Evolutionary conservation across 2,329 filamentous ascomycete genomes (phyloP).

Genomic region (Nectriaceae sp.): DNA sequence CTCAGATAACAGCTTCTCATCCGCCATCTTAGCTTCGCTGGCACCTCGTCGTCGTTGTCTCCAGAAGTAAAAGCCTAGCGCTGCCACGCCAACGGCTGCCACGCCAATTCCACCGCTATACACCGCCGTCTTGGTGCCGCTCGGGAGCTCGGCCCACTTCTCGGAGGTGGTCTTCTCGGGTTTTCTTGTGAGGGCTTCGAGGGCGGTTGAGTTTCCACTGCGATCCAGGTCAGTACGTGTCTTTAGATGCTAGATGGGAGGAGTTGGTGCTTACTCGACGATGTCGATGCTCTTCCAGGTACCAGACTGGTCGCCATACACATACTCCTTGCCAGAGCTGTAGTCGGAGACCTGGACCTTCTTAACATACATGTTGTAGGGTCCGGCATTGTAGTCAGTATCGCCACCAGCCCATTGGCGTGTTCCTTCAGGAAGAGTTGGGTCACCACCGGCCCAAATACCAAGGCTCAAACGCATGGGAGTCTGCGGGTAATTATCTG

Average conservation of each 20-base stretch:
- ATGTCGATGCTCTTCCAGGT: conserved; percentile 65
- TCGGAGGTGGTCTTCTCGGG: conserved; percentile 48
- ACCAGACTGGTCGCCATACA: conserved; percentile 63
- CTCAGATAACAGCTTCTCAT: conserved; percentile 49
- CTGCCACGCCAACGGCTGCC: conserved; percentile 43
- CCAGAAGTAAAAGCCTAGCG: conserved; percentile 54
- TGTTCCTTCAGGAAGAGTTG: conserved; percentile 54
- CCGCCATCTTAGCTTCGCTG: conserved; percentile 50
- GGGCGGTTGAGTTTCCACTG: conserved; percentile 60
- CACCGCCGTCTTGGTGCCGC: conserved; percentile 52
- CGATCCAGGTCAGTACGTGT: conserved; percentile 9
- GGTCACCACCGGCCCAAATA: conserved; percentile 66
- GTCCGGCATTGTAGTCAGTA: conserved; percentile 66
- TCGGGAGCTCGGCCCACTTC: conserved; percentile 56
- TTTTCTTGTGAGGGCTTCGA: conserved; percentile 42
- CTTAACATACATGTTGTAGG: conserved; percentile 76
- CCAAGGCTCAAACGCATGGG: conserved; percentile 71
- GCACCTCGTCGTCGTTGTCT: conserved; percentile 55
- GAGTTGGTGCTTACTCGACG: conserved; percentile 44
- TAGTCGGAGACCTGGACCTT: conserved; percentile 57
- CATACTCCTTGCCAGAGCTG: conserved; percentile 65
- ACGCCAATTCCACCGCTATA: conserved; percentile 50
- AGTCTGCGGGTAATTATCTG: conserved; percentile 71
- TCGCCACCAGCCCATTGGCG: conserved; percentile 70
- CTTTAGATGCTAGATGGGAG: conserved; percentile 14